A percentile compares a stretch with the other conserved stretches of the same genome.
These are phyloP conservation scores for Talaromyces albobiverticillius DNA, from an alignment of 2,329 filamentous ascomycete species.

Conservation along the genomic window DNA sequence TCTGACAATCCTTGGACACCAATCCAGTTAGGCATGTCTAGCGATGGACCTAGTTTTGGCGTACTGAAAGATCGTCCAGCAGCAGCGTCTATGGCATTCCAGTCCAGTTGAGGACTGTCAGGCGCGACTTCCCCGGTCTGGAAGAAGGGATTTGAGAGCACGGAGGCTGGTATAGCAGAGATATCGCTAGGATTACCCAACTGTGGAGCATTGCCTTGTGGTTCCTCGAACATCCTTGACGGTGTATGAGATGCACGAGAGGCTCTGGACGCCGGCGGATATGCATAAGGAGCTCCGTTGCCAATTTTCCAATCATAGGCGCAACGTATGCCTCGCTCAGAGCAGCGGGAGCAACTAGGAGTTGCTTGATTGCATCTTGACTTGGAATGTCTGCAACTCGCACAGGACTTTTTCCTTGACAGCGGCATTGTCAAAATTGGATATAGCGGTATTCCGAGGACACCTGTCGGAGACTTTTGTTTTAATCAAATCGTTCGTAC, in stretches of 20 bases:
- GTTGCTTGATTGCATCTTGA: slow-evolving; percentile 11
- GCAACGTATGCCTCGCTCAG: slow-evolving; percentile 10
- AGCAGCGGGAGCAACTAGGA: slow-evolving; percentile 13
- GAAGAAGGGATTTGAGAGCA: background rate
- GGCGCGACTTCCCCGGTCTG: background rate
- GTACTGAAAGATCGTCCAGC: background rate
- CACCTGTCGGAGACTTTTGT: too few relatives aligned
- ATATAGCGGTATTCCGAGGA: background rate
- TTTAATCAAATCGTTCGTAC: too few relatives aligned
- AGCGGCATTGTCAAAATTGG: slow-evolving; percentile 1
- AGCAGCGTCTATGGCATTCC: background rate
- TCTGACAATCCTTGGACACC: background rate
- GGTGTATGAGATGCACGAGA: background rate
- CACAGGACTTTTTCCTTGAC: slow-evolving; percentile 13
- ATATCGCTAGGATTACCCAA: background rate
- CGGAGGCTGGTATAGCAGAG: background rate
- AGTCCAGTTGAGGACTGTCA: background rate
- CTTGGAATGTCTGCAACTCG: slow-evolving; percentile 13
- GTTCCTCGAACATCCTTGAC: background rate
- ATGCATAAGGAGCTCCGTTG: background rate
- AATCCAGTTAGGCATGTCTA: background rate
- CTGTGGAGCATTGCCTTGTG: background rate
- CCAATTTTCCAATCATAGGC: slow-evolving; percentile 5
- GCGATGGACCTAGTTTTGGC: background rate
- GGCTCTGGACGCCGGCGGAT: background rate